Evolutionary conservation across 495 filamentous ascomycete genomes (phyloP).

Genomic region (Elasticomyces elasticus): DNA sequence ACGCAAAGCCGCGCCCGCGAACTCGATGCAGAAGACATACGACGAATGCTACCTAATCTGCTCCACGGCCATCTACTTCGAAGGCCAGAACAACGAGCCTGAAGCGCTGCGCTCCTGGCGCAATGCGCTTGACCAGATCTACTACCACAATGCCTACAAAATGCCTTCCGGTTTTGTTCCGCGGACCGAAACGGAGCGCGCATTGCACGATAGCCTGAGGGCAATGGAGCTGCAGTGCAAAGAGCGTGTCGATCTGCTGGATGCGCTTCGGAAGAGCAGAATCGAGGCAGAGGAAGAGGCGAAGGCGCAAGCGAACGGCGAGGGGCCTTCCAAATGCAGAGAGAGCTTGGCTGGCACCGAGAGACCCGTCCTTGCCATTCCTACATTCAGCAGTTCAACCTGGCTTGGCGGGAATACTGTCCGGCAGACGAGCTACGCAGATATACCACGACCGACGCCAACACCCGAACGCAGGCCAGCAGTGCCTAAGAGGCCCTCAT

Average conservation of each 20-base stretch:
- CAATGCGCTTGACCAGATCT: constrained; percentile 81
- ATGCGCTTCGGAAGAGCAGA: constrained; percentile 68
- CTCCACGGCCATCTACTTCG: constrained; percentile 91
- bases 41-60: constrained; percentile 90
- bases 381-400: not conserved
- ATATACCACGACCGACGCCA: constrained; percentile 58
- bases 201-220: constrained; percentile 68
- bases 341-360: constrained; percentile 6
- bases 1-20: constrained; percentile 62
- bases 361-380: not conserved
- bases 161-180: constrained; percentile 59
- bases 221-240: constrained; percentile 87
- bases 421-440: constrained; percentile 64
- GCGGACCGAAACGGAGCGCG: constrained; percentile 74
- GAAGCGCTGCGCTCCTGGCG: constrained; percentile 92
- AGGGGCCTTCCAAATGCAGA: constrained; percentile 15
- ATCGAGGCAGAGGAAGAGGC: constrained; percentile 44
- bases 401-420: constrained; percentile 61
- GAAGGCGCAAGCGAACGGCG: constrained; percentile 21
- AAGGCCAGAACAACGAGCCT: constrained; percentile 85
- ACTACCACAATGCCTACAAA: constrained; percentile 72
- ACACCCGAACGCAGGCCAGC: constrained; percentile 43
- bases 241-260: constrained; percentile 80
- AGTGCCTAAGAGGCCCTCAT: constrained; percentile 29
- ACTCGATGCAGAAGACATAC: constrained; percentile 84